phyloP scores from a whole-genome alignment of 2,329 filamentous ascomycete species.

The Fusarium torreyae region DNA sequence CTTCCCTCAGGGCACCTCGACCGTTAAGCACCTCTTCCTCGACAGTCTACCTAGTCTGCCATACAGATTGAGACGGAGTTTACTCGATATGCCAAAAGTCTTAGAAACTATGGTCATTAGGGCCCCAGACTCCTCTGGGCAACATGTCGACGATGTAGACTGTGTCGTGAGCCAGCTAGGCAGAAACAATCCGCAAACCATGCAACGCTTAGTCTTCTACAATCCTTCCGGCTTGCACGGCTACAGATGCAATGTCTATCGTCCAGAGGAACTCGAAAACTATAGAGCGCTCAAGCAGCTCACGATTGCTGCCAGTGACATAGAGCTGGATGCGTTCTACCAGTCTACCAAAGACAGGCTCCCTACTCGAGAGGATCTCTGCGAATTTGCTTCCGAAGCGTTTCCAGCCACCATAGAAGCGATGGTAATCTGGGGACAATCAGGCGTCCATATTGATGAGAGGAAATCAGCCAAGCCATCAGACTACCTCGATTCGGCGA shows the following conservation, averaged over 20 bases:
- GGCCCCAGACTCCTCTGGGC: rapidly evolving
- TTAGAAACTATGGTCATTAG: constrained; percentile 17
- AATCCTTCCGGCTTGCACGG: neutral
- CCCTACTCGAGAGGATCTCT: neutral
- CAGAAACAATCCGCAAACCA: neutral
- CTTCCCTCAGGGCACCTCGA: constrained; percentile 14
- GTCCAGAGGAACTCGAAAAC: neutral
- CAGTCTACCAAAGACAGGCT: rapidly evolving
- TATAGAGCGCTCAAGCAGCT: neutral
- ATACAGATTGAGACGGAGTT: neutral
- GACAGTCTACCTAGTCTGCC: neutral
- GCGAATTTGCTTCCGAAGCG: neutral
- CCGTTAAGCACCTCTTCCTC: constrained; percentile 22
- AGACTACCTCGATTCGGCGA: constrained; percentile 5
- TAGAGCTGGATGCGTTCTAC: neutral
- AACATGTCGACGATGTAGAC: neutral
- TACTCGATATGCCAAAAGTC: neutral
- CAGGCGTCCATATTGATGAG: rapidly evolving
- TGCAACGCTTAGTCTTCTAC: constrained; percentile 26
- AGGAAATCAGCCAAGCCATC: neutral
- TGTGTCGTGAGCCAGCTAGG: neutral
- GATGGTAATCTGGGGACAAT: constrained; percentile 18
- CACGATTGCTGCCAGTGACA: constrained; percentile 1
- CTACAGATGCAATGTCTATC: neutral
- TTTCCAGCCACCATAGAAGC: constrained; percentile 21